A percentile compares a stretch with the other conserved stretches of the same genome.
These are phyloP conservation scores for Fragaria nilgerrensis DNA, from an alignment of 306 rosid species.

Conservation along the genomic window DNA sequence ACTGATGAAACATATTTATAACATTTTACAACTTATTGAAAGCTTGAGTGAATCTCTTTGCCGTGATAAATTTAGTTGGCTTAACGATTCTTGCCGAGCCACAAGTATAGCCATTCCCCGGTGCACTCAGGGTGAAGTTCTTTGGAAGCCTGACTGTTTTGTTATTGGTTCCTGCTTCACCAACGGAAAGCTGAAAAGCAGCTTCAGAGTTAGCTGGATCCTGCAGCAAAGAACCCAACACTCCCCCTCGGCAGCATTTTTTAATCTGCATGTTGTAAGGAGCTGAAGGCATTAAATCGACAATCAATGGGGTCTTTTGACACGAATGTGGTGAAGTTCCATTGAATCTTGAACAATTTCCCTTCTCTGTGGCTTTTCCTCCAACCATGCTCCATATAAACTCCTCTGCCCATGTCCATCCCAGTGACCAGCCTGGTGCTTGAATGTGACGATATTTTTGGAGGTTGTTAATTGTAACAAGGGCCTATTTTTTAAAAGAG, in stretches of 20 bases:
- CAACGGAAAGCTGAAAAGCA: slow-evolving; percentile 74
- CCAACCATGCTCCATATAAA: slow-evolving; percentile 72
- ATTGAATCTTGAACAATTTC: slow-evolving; percentile 75
- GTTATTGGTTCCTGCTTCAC: slow-evolving; percentile 62
- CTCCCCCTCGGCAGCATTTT: slow-evolving; percentile 86
- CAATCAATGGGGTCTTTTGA: slow-evolving; percentile 54
- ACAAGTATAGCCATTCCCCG: slow-evolving; percentile 65
- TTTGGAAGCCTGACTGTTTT: slow-evolving; percentile 60
- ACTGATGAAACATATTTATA: background rate
- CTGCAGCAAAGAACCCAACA: slow-evolving; percentile 70
- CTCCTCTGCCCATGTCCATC: slow-evolving; percentile 93
- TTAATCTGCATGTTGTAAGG: slow-evolving; percentile 69
- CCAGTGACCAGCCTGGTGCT: slow-evolving; percentile 73
- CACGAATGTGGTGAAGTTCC: slow-evolving; percentile 65
- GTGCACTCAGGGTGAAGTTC: slow-evolving; percentile 67
- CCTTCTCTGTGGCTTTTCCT: slow-evolving; percentile 74
- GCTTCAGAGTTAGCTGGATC: slow-evolving; percentile 57
- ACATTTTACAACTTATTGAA: slow-evolving; percentile 49
- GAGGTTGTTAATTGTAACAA: slow-evolving; percentile 65
- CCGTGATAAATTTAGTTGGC: slow-evolving; percentile 48
- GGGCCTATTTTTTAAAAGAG: slow-evolving; percentile 18
- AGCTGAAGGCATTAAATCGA: slow-evolving; percentile 70
- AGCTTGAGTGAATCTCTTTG: slow-evolving; percentile 79
- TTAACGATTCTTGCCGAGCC: slow-evolving; percentile 52
- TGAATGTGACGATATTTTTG: slow-evolving; percentile 75